phyloP scores from a whole-genome alignment of 192 early-diverging fungal genomes.

The Thoreauomyces humboldtii region DNA sequence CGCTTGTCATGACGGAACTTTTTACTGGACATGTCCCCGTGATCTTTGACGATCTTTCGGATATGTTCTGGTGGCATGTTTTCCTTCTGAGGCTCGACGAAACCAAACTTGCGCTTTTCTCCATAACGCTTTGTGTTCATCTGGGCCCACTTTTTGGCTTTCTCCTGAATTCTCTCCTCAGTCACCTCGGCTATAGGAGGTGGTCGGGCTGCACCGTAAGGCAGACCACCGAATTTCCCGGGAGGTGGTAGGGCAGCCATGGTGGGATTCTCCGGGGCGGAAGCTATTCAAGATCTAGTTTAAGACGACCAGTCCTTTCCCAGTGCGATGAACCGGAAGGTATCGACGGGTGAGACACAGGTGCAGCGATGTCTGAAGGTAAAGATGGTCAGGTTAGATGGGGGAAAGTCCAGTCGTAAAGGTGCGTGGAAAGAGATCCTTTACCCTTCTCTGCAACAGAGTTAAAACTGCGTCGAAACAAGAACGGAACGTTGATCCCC shows the following conservation, averaged over 20 bases:
- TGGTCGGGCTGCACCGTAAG: background rate
- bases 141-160: conserved; percentile 89
- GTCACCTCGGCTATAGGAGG: conserved; percentile 5
- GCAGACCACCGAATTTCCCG: background rate
- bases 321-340: too few relatives aligned
- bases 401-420: too few relatives aligned
- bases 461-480: too few relatives aligned
- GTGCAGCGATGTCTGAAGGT: too few relatives aligned
- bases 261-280: background rate
- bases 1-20: conserved; percentile 98
- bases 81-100: conserved; percentile 89
- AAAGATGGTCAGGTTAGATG: too few relatives aligned
- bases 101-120: conserved; percentile 93
- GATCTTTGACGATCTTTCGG: conserved; percentile 98
- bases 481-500: too few relatives aligned
- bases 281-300: background rate
- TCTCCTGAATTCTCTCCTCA: conserved; percentile 68
- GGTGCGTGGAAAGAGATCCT: too few relatives aligned
- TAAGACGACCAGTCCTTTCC: background rate
- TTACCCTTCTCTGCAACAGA: too few relatives aligned
- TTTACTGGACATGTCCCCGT: conserved; percentile 98
- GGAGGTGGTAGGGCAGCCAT: conserved; percentile 15
- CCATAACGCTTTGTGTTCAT: conserved; percentile 87
- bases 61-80: conserved; percentile 98
- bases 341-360: too few relatives aligned